A percentile compares a stretch with the other conserved stretches of the same genome.
Conservation (phyloP, 768 basidiomycete genomes). For the Tricholoma furcatifolium region DNA sequence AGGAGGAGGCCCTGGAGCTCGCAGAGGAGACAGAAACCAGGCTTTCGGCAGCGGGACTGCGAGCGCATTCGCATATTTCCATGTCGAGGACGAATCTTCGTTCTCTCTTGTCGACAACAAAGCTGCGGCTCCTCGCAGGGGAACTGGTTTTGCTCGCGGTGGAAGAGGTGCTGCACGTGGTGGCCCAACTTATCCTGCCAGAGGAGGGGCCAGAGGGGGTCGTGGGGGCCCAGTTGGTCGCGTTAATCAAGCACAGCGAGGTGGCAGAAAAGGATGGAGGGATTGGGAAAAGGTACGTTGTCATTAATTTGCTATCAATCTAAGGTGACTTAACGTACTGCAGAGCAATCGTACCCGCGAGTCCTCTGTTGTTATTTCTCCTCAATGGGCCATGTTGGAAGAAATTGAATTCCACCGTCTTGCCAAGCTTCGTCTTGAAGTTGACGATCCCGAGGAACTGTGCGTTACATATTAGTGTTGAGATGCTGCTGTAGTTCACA, state of each 20-base stretch:
- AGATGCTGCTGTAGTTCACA: not conserved
- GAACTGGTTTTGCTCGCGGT: conserved; percentile 54
- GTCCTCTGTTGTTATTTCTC: conserved; percentile 89
- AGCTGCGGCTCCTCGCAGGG: conserved; percentile 64
- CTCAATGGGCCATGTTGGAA: conserved; percentile 93
- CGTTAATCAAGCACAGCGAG: conserved; percentile 45
- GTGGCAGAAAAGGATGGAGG: conserved; percentile 79
- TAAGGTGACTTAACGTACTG: conserved; percentile 10
- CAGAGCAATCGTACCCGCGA: conserved; percentile 85
- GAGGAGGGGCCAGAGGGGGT: conserved; percentile 47
- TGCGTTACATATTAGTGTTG: conserved; percentile 37
- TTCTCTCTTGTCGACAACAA: conserved; percentile 97
- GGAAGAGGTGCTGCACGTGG: conserved; percentile 58
- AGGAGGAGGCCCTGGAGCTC: conserved; percentile 47
- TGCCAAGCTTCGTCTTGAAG: conserved; percentile 88
- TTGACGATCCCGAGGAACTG: conserved; percentile 91
- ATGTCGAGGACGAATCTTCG: conserved; percentile 95
- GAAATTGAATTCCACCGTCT: conserved; percentile 96
- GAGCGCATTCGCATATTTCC: conserved; percentile 94
- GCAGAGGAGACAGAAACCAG: conserved; percentile 74
- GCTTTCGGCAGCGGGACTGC: conserved; percentile 90
- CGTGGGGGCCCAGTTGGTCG: conserved; percentile 44
- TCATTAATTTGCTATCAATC: not conserved
- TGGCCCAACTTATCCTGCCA: conserved; percentile 34
- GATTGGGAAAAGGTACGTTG: conserved; percentile 87